These are phyloP conservation scores for Penicillium sumatraense DNA, from an alignment of 2,329 filamentous ascomycete genomes.

Conservation along the genomic window DNA sequence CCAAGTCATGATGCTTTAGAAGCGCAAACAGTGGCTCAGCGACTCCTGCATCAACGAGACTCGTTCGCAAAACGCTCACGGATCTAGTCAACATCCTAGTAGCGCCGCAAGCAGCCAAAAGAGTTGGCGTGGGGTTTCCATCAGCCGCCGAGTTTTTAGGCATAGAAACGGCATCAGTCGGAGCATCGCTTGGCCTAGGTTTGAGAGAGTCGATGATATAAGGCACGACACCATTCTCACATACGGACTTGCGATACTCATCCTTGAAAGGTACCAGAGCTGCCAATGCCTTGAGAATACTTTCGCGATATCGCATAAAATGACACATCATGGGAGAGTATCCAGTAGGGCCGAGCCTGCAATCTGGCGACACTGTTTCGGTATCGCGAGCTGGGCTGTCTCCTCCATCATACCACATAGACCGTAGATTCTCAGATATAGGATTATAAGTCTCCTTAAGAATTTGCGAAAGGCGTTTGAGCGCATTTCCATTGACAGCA, in stretches of 20 bases:
- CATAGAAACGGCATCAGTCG: constrained; percentile 30
- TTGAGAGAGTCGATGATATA: constrained; percentile 84
- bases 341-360: constrained; percentile 64
- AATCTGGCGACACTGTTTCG: constrained; percentile 36
- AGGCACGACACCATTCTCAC: constrained; percentile 78
- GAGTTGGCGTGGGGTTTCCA: constrained; percentile 77
- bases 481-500: constrained; percentile 71
- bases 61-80: constrained; percentile 80
- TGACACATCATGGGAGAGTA: constrained; percentile 67
- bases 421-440: constrained; percentile 52
- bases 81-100: constrained; percentile 82
- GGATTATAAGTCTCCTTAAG: constrained; percentile 70
- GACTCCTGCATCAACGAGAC: constrained; percentile 82
- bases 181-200: constrained; percentile 49
- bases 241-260: constrained; percentile 78
- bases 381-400: constrained; percentile 25
- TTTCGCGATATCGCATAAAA: constrained; percentile 76
- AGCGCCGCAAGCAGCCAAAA: constrained; percentile 83
- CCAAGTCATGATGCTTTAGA: constrained; percentile 72
- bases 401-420: constrained; percentile 59
- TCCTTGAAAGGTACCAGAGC: constrained; percentile 82
- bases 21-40: constrained; percentile 77
- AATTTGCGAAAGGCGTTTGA: constrained; percentile 66
- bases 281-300: constrained; percentile 77
- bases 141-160: constrained; percentile 55